Conservation (phyloP, 148 eudicot species). For the Spergularia marina region DNA sequence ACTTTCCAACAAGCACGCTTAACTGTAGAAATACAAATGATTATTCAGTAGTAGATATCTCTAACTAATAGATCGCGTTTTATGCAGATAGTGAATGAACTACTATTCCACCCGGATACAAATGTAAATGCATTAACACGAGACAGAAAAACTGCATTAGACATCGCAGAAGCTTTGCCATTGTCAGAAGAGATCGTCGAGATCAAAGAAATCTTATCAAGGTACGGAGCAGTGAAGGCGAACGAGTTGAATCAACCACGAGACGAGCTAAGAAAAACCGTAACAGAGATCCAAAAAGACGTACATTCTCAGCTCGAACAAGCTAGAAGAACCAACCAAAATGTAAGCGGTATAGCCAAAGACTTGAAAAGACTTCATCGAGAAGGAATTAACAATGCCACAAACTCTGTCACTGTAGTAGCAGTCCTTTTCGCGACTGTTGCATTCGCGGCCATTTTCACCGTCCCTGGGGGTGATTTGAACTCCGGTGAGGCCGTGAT, state of each 20-base stretch:
- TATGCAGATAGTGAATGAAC: constrained; percentile 61
- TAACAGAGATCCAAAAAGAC: constrained; percentile 55
- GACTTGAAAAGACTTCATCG: constrained; percentile 64
- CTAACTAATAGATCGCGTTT: not conserved
- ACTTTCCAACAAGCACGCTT: too few relatives aligned
- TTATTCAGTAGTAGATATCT: too few relatives aligned
- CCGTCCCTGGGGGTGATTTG: constrained; percentile 61
- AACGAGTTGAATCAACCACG: constrained; percentile 62
- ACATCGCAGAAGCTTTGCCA: constrained; percentile 59
- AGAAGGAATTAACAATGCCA: constrained; percentile 59
- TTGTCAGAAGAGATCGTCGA: constrained; percentile 53
- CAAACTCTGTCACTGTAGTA: constrained; percentile 69
- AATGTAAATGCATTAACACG: constrained; percentile 65
- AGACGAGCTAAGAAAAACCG: constrained; percentile 58
- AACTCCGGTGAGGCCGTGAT: constrained; percentile 51
- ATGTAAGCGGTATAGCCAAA: constrained; percentile 63
- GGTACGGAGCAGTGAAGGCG: constrained; percentile 55
- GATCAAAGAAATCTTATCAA: constrained; percentile 43
- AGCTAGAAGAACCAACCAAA: constrained; percentile 58
- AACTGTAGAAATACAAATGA: too few relatives aligned
- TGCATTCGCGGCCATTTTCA: constrained; percentile 63
- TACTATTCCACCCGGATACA: constrained; percentile 47
- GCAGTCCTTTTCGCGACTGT: constrained; percentile 75
- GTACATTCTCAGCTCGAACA: constrained; percentile 67
- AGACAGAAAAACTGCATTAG: constrained; percentile 66